Conservation (phyloP, 164 flowering plant species). For the Vitis cinerea region DNA sequence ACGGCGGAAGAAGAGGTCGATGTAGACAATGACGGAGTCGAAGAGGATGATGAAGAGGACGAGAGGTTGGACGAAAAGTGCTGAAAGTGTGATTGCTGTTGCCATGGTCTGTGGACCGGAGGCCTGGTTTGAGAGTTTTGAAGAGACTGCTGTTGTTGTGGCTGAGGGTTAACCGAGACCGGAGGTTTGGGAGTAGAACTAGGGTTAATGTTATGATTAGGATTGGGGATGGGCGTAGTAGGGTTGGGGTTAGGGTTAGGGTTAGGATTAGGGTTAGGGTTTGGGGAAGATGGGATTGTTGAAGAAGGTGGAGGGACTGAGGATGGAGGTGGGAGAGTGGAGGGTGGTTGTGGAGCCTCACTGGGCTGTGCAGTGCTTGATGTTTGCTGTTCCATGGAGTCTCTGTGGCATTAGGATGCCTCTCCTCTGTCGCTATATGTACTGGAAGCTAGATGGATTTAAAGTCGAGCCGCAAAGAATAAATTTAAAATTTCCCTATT, state of each 20-base stretch:
- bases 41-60: conserved; percentile 6
- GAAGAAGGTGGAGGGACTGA: conserved; percentile 8
- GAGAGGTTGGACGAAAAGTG: conserved; percentile 27
- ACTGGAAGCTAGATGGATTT: no score
- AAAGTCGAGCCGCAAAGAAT: no score
- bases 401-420: no score
- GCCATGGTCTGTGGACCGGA: conserved; percentile 34
- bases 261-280: conserved; percentile 22
- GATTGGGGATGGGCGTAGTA: conserved; percentile 1
- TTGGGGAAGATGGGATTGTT: conserved; percentile 14
- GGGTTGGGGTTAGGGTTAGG: conserved; percentile 23
- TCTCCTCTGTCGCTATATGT: no score
- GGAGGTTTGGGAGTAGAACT: no score
- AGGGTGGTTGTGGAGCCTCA: conserved; percentile 9
- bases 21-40: conserved; percentile 2
- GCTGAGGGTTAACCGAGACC: not conserved
- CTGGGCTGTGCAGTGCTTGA: no score
- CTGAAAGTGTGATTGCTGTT: conserved; percentile 25
- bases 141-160: conserved; percentile 3
- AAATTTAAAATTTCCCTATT: no score
- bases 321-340: conserved; percentile 11
- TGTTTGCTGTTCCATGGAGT: no score
- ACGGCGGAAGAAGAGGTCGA: conserved; percentile 15
- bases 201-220: no score
- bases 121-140: conserved; percentile 24